phyloP scores from a whole-genome alignment of 2,329 filamentous ascomycete genomes.

The Tolypocladium nubicola region DNA sequence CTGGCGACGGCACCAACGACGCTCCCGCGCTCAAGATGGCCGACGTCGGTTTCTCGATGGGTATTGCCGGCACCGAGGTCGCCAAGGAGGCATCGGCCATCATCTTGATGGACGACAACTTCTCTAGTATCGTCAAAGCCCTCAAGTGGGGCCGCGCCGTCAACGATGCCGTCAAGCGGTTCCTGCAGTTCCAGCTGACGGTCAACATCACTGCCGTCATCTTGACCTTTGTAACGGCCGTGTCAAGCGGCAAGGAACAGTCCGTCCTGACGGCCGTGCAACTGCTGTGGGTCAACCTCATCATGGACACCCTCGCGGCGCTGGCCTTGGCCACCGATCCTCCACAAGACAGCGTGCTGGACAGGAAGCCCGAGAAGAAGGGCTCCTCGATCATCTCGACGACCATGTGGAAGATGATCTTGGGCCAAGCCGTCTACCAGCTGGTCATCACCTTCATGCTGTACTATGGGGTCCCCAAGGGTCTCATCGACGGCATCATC shows the following conservation, averaged over 20 bases:
- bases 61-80: conserved; percentile 72
- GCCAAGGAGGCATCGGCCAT: conserved; percentile 80
- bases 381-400: conserved; percentile 60
- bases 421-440: conserved; percentile 86
- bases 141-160: conserved; percentile 72
- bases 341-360: conserved; percentile 69
- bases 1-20: conserved; percentile 77
- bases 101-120: conserved; percentile 82
- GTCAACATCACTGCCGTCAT: conserved; percentile 89
- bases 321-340: conserved; percentile 83
- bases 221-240: conserved; percentile 79
- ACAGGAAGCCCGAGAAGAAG: conserved; percentile 59
- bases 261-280: conserved; percentile 84
- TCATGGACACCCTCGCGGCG: conserved; percentile 93
- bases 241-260: conserved; percentile 55
- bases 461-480: conserved; percentile 57
- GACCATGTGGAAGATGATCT: conserved; percentile 99
- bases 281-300: conserved; percentile 90
- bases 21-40: conserved; percentile 71
- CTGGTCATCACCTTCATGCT: conserved; percentile 69
- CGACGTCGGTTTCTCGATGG: conserved; percentile 80
- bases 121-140: conserved; percentile 76
- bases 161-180: conserved; percentile 68
- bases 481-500: conserved; percentile 30
- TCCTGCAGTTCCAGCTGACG: conserved; percentile 67